These are phyloP conservation scores for Heritiera littoralis DNA, from an alignment of 345 rosid species.

Conservation along the genomic window DNA sequence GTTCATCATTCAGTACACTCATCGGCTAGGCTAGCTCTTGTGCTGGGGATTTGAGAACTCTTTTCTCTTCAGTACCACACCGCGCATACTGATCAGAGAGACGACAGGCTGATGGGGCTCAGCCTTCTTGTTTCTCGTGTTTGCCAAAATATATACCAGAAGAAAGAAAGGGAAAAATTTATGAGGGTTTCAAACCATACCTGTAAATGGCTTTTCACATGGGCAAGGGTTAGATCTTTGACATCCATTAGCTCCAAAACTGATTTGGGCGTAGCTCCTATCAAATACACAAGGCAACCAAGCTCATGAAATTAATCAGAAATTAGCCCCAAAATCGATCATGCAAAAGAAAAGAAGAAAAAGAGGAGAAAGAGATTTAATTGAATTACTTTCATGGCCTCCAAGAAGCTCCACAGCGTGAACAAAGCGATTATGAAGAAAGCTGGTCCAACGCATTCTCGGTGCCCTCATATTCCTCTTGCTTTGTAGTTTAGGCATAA, in stretches of 20 bases:
- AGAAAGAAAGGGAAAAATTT: no score
- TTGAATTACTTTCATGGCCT: constrained; percentile 79
- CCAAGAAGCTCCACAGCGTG: constrained; percentile 93
- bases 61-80: background rate
- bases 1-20: constrained; percentile 42
- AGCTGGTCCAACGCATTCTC: constrained; percentile 88
- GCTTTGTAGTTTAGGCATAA: constrained; percentile 47
- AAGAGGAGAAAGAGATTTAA: background rate
- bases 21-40: constrained; percentile 29
- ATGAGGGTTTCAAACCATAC: constrained; percentile 32
- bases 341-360: background rate
- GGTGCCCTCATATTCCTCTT: constrained; percentile 78
- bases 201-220: constrained; percentile 89
- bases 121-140: background rate
- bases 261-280: constrained; percentile 85
- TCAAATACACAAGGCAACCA: background rate
- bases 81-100: background rate
- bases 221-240: constrained; percentile 73
- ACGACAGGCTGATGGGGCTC: background rate
- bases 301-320: background rate
- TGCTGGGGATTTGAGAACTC: constrained; percentile 25
- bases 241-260: constrained; percentile 83
- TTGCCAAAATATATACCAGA: no score
- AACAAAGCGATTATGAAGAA: constrained; percentile 80
- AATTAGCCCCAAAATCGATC: background rate